Evolutionary conservation across 768 basidiomycete genomes (phyloP), one percentile per base, ranked within the genome.

Genomic region (Imleria badia): DNA sequence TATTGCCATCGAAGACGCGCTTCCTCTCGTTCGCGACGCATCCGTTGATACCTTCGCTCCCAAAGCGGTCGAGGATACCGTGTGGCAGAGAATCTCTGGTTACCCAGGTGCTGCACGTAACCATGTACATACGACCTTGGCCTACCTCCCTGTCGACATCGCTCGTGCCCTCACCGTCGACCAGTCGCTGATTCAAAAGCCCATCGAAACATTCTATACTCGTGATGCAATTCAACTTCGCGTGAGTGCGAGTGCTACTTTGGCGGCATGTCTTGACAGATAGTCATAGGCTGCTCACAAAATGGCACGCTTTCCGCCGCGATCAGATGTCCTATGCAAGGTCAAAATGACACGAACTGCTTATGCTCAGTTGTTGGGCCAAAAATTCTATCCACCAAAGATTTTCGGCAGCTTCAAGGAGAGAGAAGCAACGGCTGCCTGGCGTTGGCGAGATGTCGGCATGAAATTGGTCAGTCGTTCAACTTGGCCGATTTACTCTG

Each of bases 201-300:
- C 95, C 0, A 81, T 90, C 4, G 94, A 95, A 71, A 81, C 89
- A 5, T 99, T 99, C 70, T 99, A 99, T 70, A 97, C 94, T 5
- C 81, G 97, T 49, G 97, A 98, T 75, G 89, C 91, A 1, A 76
- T 87, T 14, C 94, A 95, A 69, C 75, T 98, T 50, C 85, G 94
- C 36, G 92, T 96, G 71, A 71, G 86, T 70, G 40, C 33, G 20
- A 31, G 35, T n/a, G 23, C 44, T 35, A 38, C 42, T 34, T 30
- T 41, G 40, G 29, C 31, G 9, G 8, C 45, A 11, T 48, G 29
- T 47, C 29, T 48, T 57, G 55, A 61, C 43, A 13, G 47, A 29
- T n/a, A 36, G 15, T 23, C 45, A n/a, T 60, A 96, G 94, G 81
- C 86, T 36, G 92, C 89, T 12, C 88, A 95, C 66, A 83, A 85